Base-by-base conservation (phyloP, 2,329 filamentous ascomycete species). In the Pezicula neosporulosa region DNA sequence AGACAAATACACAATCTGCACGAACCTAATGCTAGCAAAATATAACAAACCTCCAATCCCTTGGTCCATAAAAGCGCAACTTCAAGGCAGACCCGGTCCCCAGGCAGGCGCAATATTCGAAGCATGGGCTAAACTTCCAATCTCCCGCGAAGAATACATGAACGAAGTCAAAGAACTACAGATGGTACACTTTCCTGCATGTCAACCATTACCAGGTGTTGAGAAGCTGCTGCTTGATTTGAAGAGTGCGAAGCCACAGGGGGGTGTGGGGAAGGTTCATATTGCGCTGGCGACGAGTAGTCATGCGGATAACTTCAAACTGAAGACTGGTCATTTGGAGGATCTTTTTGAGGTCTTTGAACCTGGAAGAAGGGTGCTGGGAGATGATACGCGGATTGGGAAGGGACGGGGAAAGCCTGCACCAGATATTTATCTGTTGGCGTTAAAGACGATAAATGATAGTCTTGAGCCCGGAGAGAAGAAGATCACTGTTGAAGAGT, bases 401-500 rank as follows among this genome's bases (percentile, higher is more conserved):
- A 70, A 78, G 3, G 93, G 93, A 0, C 76, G 90, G n/a, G 94
- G 94, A 12, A 99, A 99, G 72, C 94, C 94, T 0, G 80, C 93
- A 30, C 94, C 93, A 0, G 93, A 99, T 70, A 99, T 99, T 60
- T 97, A 96, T 70, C 73, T 95, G 8, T 76, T 97, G 1, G 93
- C 94, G 0, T 75, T 99, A 50, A 77, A 88, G 69, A 89, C 85
- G 3, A 86, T 99, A 67, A 99, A 99, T 70, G 81, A 82, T 41
- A 82, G 83, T 15, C 75, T 95, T 6, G 73, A 76, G 0, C 71
- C 77, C 3, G 83, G 82, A 37, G 84, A 87, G 47, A 73, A 78
- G 57, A 73, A 80, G 53, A 86, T 99, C 56, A 76, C 67, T 49
- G 90, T 91, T 0, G 87, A 89, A 59, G 93, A 97, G 70, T 97